Evolutionary conservation across 2,329 filamentous ascomycete species (phyloP), one percentile per base, ranked within the genome.

Genomic region (Fusarium pseudoanthophilum): DNA sequence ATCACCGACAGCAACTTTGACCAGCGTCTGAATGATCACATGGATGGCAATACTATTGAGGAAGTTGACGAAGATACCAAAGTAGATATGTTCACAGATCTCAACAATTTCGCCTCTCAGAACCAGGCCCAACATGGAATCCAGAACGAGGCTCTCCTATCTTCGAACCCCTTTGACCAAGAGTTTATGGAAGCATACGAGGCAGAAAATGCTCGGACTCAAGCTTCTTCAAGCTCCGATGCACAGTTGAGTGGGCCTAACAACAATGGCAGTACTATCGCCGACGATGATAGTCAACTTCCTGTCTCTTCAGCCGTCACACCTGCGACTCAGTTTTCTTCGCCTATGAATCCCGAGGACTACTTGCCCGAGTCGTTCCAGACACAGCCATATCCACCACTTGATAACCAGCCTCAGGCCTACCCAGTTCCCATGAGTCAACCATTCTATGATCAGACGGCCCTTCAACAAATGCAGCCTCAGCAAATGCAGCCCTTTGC

Each of bases 1-100:
- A 40, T 28, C 4, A 2, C 4, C 7, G 2, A 6, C 6, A 3
- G 26, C 0, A 2, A 30, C 4, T n/a, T 55, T 0, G 24, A 11
- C 15, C 51, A 42, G 20, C 7, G 11, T n/a, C 15, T 55, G 0
- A 30, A 30, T 10, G 15, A 13, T 5, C 24, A 10, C 24, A 30
- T 14, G 24, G 14, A 11, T n/a, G 51, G 20, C 1, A 15, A 21
- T 11, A 4, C 6, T 16, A 5, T 20, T 2, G 20, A 14, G 15
- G 13, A 20, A 20, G 30, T 15, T 34, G 24, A 20, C 15, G 5
- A 55, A 28, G 32, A 36, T 3, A 11, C 9, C 4, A 15, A 52
- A 9, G 20, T n/a, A 13, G 20, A 37, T 10, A 28, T 36, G 30
- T 4, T 52, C 4, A 36, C 13, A 0, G 7, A 8, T 15, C n/a